Base-by-base conservation (phyloP, 495 filamentous ascomycete species). In the Thermochaetoides thermophila region DNA sequence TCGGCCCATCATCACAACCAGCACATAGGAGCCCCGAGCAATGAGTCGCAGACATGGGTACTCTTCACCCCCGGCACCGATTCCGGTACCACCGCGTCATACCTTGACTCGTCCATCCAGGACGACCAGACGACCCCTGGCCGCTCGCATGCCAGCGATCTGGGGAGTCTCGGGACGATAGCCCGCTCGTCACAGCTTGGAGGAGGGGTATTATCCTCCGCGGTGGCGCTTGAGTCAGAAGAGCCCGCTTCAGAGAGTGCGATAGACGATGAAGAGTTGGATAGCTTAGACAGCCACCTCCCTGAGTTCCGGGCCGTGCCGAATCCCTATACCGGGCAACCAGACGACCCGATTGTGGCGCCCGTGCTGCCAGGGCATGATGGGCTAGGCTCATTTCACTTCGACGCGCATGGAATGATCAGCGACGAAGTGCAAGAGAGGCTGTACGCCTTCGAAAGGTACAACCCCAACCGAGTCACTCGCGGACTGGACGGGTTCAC, bases 41-140 rank as follows among this genome's bases (percentile, higher is more conserved):
- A n/a, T n/a, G 80, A 92, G 31, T 73, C 82, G 3, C 76, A 85
- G 50, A 86, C 93, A 73, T 96, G 89, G 91, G 75, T 97, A 27
- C 72, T 97, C 43, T 97, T 97, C 59, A 84, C 84, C 8, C 84
- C 85, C 3, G 63, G 69, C 12, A 72, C 74, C 14, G 60, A 71
- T 23, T 73, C 75, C 5, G 66, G 61, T 16, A 72, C 70, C 28
- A 68, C 73, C 23, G 68, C 68, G 12, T 80, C 76, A 0, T 75
- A 78, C 45, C 70, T 78, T 8, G 76, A 72, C 35, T 84, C 82
- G 14, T 76, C 21, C 6, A 6, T 80, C 9, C 74, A 74, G 22
- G 70, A 68, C 37, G 82, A 81, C 31, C 68, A 73, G 25, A 66
- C 63, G 24, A 92, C 84, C 6, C 73, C 72, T 14, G 81, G 76